A percentile compares a stretch with the other conserved stretches of the same genome.
These are phyloP conservation scores for Geotrichum histeridarum DNA, from an alignment of 1,139 yeast genomes.

Conservation along the genomic window DNA sequence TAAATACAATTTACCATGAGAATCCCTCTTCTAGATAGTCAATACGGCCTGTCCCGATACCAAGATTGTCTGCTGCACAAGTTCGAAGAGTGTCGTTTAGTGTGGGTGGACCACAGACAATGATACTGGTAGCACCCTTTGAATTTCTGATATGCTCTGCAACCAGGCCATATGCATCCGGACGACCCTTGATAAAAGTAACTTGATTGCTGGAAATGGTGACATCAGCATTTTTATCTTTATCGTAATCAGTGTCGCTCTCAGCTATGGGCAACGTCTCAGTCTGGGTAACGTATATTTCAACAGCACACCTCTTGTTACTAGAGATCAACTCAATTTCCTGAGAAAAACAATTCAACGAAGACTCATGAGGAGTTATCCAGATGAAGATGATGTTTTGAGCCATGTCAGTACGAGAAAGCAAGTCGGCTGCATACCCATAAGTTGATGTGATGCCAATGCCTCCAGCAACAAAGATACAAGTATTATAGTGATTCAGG, in stretches of 20 bases:
- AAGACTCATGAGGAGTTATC: conserved; percentile 44
- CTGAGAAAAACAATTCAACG: conserved; percentile 49
- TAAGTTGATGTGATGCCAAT: conserved; percentile 57
- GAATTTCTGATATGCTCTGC: conserved; percentile 31
- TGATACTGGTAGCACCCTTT: conserved; percentile 33
- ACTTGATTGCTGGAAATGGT: conserved; percentile 6
- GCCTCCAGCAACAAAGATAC: conserved; percentile 55
- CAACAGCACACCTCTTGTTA: conserved; percentile 34
- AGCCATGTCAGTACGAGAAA: conserved; percentile 3
- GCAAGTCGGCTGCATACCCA: conserved; percentile 25
- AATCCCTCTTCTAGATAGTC: conserved; percentile 39
- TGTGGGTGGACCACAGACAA: conserved; percentile 41
- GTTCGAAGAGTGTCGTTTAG: conserved; percentile 40
- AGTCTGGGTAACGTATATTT: conserved; percentile 27
- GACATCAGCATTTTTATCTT: conserved; percentile 7
- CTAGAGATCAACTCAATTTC: conserved; percentile 42
- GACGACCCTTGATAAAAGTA: conserved; percentile 30
- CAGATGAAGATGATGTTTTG: conserved; percentile 46
- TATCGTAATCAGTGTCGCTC: conserved; percentile 4
- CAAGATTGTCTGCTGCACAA: conserved; percentile 30
- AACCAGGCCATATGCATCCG: conserved; percentile 35
- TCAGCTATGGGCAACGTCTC: neutral
- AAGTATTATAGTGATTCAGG: conserved; percentile 47
- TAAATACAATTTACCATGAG: conserved; percentile 29
- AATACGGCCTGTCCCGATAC: conserved; percentile 27